Evolutionary conservation across 805 yeast species (phyloP), one percentile per base, ranked within the genome.

Genomic region (Blastobotrys chiropterorum): DNA sequence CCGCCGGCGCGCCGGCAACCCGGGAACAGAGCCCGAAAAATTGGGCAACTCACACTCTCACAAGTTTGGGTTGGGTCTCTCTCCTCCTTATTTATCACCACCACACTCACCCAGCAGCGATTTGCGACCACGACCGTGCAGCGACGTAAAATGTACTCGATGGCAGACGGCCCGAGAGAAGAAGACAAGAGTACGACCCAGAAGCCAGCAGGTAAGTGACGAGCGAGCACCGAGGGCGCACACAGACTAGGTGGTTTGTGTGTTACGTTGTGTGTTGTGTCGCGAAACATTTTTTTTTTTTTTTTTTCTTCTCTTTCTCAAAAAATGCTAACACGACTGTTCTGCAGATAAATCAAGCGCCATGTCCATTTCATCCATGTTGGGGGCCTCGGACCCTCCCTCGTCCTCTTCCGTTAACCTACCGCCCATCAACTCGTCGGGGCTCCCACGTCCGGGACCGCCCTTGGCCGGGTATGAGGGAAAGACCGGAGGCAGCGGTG

Each of bases 281-380:
- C 34, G 11, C 34, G 34, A 5, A 6, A 26, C 34, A 5, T 11
- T 26, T 26, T 26, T 26, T 26, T 26, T 26, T 5, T 26, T 26
- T 26, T 5, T 26, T 26, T 26, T 5, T 26, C 11, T 26, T 5
- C 11, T 5, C 34, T 6, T 38, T n/a, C n/a, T n/a, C n/a, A n/a
- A n/a, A n/a, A n/a, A n/a, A n/a, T n/a, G n/a, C 41, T 38, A 38
- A 13, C 6, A 38, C 17, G n/a, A 38, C 41, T 15, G 17, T 14
- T 14, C 17, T 13, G 7, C 6, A 38, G 41, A 38, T 14, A 14
- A 41, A 8, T 17, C 21, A 11, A 17, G 21, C 19, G 16, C 44
- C 20, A 47, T 47, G 49, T 47, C 49, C n/a, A 47, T 47, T 4
- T 38, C 44, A 11, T 17, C 49, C 43, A n/a, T 47, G 26, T 26